A percentile compares a stretch with the other conserved stretches of the same genome.
Evolutionary conservation across 306 rosid genomes (phyloP).

Genomic region (Abrus pulchellus): DNA sequence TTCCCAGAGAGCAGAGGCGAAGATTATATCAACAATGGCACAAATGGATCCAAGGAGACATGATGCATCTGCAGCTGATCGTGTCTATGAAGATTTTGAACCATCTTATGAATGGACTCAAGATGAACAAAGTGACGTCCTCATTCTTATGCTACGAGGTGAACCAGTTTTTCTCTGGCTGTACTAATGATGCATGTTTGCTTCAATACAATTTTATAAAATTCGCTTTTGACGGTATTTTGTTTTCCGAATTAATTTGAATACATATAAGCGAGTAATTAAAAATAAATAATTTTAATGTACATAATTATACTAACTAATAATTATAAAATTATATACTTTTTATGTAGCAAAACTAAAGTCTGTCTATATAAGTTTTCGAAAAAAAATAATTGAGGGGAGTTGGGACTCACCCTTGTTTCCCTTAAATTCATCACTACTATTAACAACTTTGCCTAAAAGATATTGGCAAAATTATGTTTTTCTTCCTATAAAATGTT

Average conservation of each 20-base stretch:
- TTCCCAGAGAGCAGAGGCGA: background rate
- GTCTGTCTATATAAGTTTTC: too few species aligned
- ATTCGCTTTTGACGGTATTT: background rate
- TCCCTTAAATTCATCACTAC: too few species aligned
- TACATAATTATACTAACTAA: too few species aligned
- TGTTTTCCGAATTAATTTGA: background rate
- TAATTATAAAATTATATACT: too few species aligned
- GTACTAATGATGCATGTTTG: background rate
- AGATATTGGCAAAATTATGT: too few species aligned
- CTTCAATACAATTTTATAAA: background rate
- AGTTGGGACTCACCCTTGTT: too few species aligned
- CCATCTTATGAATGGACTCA: slow-evolving; percentile 46
- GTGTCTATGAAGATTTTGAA: slow-evolving; percentile 49
- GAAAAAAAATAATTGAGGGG: too few species aligned
- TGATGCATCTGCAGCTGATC: background rate
- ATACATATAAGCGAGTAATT: too few species aligned
- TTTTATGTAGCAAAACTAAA: too few species aligned
- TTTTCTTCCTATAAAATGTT: too few species aligned
- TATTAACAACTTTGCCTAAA: too few species aligned
- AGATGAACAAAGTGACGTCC: slow-evolving; percentile 20
- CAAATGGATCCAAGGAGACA: background rate
- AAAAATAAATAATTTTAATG: too few species aligned
- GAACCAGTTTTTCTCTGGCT: background rate
- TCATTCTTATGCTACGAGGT: slow-evolving; percentile 33
- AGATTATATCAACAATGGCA: background rate